phyloP scores from a whole-genome alignment of 176 grass and related monocot species.

The Juncus effusus region DNA sequence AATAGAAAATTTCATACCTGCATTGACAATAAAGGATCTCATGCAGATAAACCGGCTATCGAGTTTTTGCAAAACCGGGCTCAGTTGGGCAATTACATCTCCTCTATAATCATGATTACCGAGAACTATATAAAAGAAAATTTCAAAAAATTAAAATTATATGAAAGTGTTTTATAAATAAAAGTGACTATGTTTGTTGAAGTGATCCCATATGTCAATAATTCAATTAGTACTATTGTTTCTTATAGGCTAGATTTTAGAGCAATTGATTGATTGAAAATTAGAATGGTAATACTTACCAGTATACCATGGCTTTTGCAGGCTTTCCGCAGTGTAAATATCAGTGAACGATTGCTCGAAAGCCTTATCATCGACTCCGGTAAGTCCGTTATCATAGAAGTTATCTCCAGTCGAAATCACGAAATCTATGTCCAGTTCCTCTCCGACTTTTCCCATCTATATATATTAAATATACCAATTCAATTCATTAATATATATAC shows the following conservation, averaged over 20 bases:
- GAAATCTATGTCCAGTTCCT: slow-evolving; percentile 61
- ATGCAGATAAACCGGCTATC: slow-evolving; percentile 61
- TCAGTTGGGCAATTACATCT: slow-evolving; percentile 45
- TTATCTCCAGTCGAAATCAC: slow-evolving; percentile 79
- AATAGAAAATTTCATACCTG: slow-evolving; percentile 31
- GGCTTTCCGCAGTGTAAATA: slow-evolving; percentile 65
- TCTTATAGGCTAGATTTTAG: too few relatives aligned
- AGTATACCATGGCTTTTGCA: slow-evolving; percentile 77
- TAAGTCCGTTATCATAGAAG: slow-evolving; percentile 69
- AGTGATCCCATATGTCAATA: too few relatives aligned
- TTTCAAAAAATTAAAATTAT: background rate
- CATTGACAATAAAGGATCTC: slow-evolving; percentile 60
- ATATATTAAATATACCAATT: background rate
- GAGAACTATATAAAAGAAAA: slow-evolving; percentile 37
- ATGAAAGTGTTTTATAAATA: background rate
- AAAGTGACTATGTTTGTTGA: background rate
- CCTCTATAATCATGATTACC: slow-evolving; percentile 82
- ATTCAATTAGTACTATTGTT: too few relatives aligned
- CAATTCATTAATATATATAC: background rate
- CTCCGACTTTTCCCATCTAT: slow-evolving; percentile 70
- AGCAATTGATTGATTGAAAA: background rate
- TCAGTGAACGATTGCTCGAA: slow-evolving; percentile 77
- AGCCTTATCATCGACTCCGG: slow-evolving; percentile 48
- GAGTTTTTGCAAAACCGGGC: slow-evolving; percentile 31
- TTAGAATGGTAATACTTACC: slow-evolving; percentile 31